These are phyloP conservation scores for Solanum virginianum DNA, from an alignment of 257 asterid genomes.

Conservation along the genomic window DNA sequence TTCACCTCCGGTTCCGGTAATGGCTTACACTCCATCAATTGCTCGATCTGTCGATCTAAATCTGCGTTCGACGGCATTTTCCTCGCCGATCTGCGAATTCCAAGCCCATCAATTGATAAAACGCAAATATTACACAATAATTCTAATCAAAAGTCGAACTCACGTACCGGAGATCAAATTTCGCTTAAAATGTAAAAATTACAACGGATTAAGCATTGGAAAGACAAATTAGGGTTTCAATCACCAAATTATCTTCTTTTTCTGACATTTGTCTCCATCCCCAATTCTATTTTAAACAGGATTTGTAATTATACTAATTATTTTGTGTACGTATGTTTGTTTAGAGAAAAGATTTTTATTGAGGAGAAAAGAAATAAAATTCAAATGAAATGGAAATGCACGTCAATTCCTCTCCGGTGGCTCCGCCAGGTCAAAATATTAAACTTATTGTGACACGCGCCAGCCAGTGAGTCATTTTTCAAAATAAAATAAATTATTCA, in stretches of 20 bases:
- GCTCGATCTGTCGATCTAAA: slow-evolving; percentile 82
- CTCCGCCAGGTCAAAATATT: background rate
- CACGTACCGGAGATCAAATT: background rate
- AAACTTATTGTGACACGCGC: background rate
- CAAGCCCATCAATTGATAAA: background rate
- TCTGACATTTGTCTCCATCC: background rate
- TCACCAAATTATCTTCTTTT: background rate
- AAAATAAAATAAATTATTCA: background rate
- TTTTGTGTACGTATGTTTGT: background rate
- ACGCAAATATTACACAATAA: background rate
- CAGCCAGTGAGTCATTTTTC: background rate
- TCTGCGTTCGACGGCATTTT: slow-evolving; percentile 50
- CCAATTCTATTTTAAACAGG: background rate
- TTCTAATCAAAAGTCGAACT: background rate
- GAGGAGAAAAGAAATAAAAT: background rate
- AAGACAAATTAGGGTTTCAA: background rate
- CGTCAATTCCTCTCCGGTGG: background rate
- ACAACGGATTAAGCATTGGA: background rate
- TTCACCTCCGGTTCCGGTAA: slow-evolving; percentile 75
- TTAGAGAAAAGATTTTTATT: background rate
- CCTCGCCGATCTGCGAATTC: slow-evolving; percentile 4
- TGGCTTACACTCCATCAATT: slow-evolving; percentile 91
- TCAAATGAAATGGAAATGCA: background rate
- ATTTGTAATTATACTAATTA: background rate
- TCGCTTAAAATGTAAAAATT: background rate